These are phyloP conservation scores for Graphiopsis chlorocephala DNA, from an alignment of 2,329 filamentous ascomycete genomes.

Conservation along the genomic window DNA sequence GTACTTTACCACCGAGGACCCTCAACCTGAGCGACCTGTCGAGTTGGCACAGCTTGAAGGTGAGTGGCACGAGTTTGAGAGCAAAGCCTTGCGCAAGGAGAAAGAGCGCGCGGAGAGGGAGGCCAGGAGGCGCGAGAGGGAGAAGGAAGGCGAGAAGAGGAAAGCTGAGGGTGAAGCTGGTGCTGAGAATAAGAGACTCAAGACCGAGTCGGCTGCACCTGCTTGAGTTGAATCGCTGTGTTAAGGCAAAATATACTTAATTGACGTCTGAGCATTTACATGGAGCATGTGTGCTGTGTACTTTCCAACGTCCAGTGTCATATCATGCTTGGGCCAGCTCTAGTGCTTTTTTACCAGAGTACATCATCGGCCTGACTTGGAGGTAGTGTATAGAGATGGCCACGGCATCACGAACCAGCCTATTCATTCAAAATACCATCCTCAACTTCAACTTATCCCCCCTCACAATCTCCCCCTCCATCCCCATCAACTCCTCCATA, in stretches of 20 bases:
- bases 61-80: conserved; percentile 99
- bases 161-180: conserved; percentile 30
- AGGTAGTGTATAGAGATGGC: too few species aligned
- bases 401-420: too few species aligned
- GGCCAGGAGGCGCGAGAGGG: conserved; percentile 45
- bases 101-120: conserved; percentile 68
- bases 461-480: conserved; percentile 34
- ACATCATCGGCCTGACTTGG: too few species aligned
- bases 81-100: conserved; percentile 87
- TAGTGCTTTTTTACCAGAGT: too few species aligned
- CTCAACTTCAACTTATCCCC: conserved; percentile 37
- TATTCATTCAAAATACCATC: conserved; percentile 17
- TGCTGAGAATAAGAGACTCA: conserved; percentile 28
- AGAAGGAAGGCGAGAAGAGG: conserved; percentile 41
- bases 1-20: conserved; percentile 84
- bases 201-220: conserved; percentile 9
- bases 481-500: conserved; percentile 37
- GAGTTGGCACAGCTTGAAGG: conserved; percentile 83
- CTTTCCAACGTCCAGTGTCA: too few species aligned
- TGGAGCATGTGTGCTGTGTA: too few species aligned
- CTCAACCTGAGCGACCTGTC: conserved; percentile 69
- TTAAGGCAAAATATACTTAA: too few species aligned
- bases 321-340: too few species aligned
- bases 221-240: background rate
- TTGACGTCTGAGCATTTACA: too few species aligned